Evolutionary conservation across 75 land plant genomes (phyloP).

Genomic region (Pinus taeda): DNA sequence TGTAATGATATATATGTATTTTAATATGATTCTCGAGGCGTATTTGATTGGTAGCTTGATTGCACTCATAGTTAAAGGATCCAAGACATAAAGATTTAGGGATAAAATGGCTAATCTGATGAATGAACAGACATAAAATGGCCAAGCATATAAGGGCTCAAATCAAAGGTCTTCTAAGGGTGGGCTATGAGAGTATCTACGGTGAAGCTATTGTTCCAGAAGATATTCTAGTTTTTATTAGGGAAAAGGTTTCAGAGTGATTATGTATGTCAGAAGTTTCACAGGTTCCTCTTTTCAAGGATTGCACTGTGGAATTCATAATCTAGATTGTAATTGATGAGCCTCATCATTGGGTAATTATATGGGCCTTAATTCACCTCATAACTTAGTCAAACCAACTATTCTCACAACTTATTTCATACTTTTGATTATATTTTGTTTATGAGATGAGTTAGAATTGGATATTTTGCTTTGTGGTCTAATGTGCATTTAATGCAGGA

Average conservation of each 20-base stretch:
- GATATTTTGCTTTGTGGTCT: too few species aligned
- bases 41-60: constrained; percentile 92
- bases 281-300: constrained; percentile 57
- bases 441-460: too few species aligned
- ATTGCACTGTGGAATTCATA: constrained; percentile 72
- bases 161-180: constrained; percentile 63
- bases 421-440: too few species aligned
- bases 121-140: constrained; percentile 69
- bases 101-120: constrained; percentile 79
- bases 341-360: constrained; percentile 69
- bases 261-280: constrained; percentile 47
- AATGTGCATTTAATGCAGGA: too few species aligned
- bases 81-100: constrained; percentile 79
- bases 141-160: constrained; percentile 59
- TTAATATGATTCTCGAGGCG: constrained; percentile 84
- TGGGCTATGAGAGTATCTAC: constrained; percentile 72
- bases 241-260: constrained; percentile 70
- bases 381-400: too few species aligned
- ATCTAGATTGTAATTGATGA: constrained; percentile 82
- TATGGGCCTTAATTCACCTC: too few species aligned
- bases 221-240: constrained; percentile 67
- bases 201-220: constrained; percentile 62
- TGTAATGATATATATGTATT: constrained; percentile 76
- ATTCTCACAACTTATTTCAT: too few species aligned
- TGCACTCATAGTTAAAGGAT: constrained; percentile 85